These are phyloP conservation scores for Pseudonitzschia delicatissima DNA, from an alignment of 108 stramenopile genomes.

Conservation along the genomic window DNA sequence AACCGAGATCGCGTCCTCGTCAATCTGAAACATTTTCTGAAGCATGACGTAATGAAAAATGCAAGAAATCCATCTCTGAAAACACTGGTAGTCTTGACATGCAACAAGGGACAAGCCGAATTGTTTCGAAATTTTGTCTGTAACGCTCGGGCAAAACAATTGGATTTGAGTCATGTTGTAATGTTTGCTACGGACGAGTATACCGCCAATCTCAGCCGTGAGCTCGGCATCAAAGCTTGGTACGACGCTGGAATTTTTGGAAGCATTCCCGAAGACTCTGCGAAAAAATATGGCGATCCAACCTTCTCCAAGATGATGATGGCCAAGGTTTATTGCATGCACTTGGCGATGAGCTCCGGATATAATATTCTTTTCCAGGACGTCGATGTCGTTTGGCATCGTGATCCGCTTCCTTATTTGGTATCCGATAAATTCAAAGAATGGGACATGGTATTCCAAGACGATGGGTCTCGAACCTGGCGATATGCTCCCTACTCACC, in stretches of 20 bases:
- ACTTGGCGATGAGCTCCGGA: slow-evolving; percentile 50
- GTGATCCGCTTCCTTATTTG: slow-evolving; percentile 55
- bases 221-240: slow-evolving; percentile 47
- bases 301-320: slow-evolving; percentile 67
- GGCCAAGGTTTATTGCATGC: slow-evolving; percentile 57
- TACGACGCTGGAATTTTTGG: slow-evolving; percentile 56
- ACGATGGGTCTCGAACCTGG: slow-evolving; percentile 66
- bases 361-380: slow-evolving; percentile 86
- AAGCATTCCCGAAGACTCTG: slow-evolving; percentile 37
- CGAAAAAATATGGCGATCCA: slow-evolving; percentile 51
- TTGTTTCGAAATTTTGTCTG: slow-evolving; percentile 65
- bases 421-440: slow-evolving; percentile 2
- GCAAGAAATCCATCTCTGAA: slow-evolving; percentile 17
- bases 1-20: slow-evolving; percentile 31
- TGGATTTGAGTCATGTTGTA: slow-evolving; percentile 37
- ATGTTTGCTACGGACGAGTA: slow-evolving; percentile 45
- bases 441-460: slow-evolving; percentile 50
- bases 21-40: slow-evolving; percentile 35
- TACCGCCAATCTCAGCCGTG: not conserved
- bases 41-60: slow-evolving; percentile 29
- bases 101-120: slow-evolving; percentile 56
- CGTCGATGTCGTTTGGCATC: slow-evolving; percentile 61
- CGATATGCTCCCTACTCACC: slow-evolving; percentile 64
- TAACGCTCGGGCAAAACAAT: slow-evolving; percentile 32
- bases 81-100: slow-evolving; percentile 60